Base-by-base conservation (phyloP, 2,329 filamentous ascomycete genomes). In the Colletotrichum lentis region DNA sequence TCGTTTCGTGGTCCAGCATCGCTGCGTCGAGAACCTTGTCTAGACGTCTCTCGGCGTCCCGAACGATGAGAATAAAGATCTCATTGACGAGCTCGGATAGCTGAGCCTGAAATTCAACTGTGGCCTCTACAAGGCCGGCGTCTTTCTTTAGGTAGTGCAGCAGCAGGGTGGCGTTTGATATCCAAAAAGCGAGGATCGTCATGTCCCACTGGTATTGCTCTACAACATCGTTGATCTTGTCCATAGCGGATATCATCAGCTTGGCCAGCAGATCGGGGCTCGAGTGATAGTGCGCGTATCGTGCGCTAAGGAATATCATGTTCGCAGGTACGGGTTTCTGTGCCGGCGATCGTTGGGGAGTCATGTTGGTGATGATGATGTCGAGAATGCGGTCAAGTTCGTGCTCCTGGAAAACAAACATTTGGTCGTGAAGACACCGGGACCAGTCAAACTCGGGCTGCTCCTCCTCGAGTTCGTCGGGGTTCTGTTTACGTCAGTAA, bases 141-240 rank as follows among this genome's bases (percentile, higher is more conserved):
- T 71, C 70, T 79, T 99, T 99, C 77, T 97, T 97, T 62, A 99
- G 83, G 76, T 99, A 99, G 78, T 99, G 95, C 61, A 98, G 83
- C n/a, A 99, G 82, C 46, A 99, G 82, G 0, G 96, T 99, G 10
- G 93, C 94, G 77, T 99, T 99, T 1, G 96, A 98, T 75, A 97
- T 94, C 96, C 96, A 99, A 76, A 99, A 99, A 2, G 96, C 96
- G 44, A 99, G 83, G 72, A 99, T 97, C 0, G 96, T 99, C 96
- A 99, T 99, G 76, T 99, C 96, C 96, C 96, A 98, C 76, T 99
- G 96, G 75, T 95, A 90, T 69, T 88, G 88, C 79, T 98, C 96
- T n/a, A 99, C 94, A 37, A 97, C 93, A 67, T 94, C 91, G 76
- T 98, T 98, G 74, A 99, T 98, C 79, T 95, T 96, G 75, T 97